A percentile compares a stretch with the other conserved stretches of the same genome.
These are phyloP conservation scores for Mycena galericulata DNA, from an alignment of 768 basidiomycete species.

Conservation along the genomic window DNA sequence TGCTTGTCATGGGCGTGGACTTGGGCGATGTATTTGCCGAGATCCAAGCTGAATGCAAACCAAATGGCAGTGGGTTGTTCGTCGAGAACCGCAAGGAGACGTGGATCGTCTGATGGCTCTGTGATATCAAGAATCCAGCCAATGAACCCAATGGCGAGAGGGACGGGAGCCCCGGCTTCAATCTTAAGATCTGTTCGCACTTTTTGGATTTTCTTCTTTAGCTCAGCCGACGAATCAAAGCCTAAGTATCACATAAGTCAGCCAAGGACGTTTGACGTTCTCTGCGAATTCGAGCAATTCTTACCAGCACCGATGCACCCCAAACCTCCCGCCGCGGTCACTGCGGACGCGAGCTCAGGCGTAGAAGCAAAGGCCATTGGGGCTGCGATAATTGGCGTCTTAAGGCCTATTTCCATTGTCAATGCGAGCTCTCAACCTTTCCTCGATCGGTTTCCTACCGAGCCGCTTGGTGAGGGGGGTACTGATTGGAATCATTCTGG, in stretches of 20 bases:
- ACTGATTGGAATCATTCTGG: conserved; percentile 31
- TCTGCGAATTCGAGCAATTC: conserved; percentile 17
- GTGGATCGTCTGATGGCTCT: conserved; percentile 46
- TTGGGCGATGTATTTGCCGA: conserved; percentile 63
- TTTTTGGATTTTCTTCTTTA: conserved; percentile 54
- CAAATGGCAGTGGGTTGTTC: conserved; percentile 65
- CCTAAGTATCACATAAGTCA: conserved; percentile 42
- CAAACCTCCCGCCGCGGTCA: conserved; percentile 65
- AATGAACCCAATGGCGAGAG: conserved; percentile 69
- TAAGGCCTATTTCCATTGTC: conserved; percentile 48
- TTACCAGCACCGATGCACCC: conserved; percentile 68
- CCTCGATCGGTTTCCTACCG: conserved; percentile 40
- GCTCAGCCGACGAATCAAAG: conserved; percentile 45
- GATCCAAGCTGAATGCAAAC: conserved; percentile 67
- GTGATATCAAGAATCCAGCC: conserved; percentile 59
- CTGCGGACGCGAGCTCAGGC: conserved; percentile 51
- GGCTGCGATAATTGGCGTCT: conserved; percentile 62
- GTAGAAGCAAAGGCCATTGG: conserved; percentile 65
- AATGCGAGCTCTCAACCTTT: too few relatives aligned
- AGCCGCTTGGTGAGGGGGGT: conserved; percentile 53
- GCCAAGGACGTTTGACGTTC: conserved; percentile 12
- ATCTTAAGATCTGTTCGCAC: conserved; percentile 51
- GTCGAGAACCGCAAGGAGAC: conserved; percentile 59
- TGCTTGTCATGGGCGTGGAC: conserved; percentile 54
- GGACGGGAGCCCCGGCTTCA: conserved; percentile 49